phyloP scores from a whole-genome alignment of 2,329 filamentous ascomycete species.

The Pseudogymnoascus sp. region DNA sequence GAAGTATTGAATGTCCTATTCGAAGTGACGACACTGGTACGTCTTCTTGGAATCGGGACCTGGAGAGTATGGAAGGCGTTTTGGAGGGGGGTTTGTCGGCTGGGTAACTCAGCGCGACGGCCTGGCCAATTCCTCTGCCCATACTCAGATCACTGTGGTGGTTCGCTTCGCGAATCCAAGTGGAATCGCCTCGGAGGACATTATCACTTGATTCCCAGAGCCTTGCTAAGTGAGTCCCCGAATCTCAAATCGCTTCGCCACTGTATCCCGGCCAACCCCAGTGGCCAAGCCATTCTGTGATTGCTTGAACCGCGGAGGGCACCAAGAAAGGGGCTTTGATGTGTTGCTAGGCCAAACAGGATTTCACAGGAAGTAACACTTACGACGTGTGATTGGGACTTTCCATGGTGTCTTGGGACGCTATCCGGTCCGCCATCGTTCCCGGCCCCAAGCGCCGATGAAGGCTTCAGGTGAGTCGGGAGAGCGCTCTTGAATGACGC shows the following conservation, averaged over 20 bases:
- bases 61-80: not conserved
- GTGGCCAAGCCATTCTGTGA: not conserved
- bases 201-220: conserved; percentile 4
- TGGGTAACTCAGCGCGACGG: not conserved
- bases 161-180: not conserved
- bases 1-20: not conserved
- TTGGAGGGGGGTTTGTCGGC: not conserved
- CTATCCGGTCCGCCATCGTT: conserved; percentile 31
- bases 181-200: not conserved
- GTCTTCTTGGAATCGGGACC: not conserved
- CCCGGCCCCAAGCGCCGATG: conserved; percentile 31
- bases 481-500: conserved; percentile 66
- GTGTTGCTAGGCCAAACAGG: not conserved
- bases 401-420: conserved; percentile 64
- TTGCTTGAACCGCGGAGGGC: not conserved
- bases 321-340: not conserved
- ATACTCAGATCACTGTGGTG: not conserved
- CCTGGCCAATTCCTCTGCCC: not conserved
- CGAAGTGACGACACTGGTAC: not conserved
- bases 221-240: not conserved
- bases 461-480: conserved; percentile 74
- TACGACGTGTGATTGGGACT: conserved; percentile 79
- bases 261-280: not conserved
- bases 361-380: conserved; percentile 33
- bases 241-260: not conserved